Evolutionary conservation across 371 early-diverging fungal genomes (phyloP).

Genomic region (Syncephalis plumigaleata): DNA sequence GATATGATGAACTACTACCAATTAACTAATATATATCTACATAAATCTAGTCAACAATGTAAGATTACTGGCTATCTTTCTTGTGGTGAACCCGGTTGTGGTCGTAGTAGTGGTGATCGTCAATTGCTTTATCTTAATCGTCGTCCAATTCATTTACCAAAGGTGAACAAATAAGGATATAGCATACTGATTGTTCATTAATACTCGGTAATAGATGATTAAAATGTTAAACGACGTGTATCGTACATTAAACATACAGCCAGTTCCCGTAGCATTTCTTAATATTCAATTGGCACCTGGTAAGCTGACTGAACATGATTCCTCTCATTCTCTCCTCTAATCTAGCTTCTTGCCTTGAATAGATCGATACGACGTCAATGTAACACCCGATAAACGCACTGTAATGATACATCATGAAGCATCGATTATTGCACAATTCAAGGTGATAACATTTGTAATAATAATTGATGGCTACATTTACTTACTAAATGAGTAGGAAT

Average conservation of each 20-base stretch:
- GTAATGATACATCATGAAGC: conserved; percentile 65
- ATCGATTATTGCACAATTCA: conserved; percentile 26
- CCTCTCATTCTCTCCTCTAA: too few species aligned
- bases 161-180: conserved; percentile 17
- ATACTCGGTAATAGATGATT: conserved; percentile 12
- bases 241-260: conserved; percentile 37
- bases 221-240: conserved; percentile 69
- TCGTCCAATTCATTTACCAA: conserved; percentile 70
- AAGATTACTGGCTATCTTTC: too few species aligned
- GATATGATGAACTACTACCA: too few species aligned
- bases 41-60: background rate
- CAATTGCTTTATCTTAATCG: conserved; percentile 81
- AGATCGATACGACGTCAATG: conserved; percentile 67
- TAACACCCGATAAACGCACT: conserved; percentile 90
- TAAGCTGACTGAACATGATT: conserved; percentile 5
- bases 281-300: conserved; percentile 39
- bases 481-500: conserved; percentile 14
- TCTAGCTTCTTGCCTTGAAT: conserved; percentile 1
- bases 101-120: conserved; percentile 58
- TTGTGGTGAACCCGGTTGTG: conserved; percentile 18
- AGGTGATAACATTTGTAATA: conserved; percentile 14
- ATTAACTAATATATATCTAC: too few species aligned
- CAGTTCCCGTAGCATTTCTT: conserved; percentile 67
- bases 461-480: background rate
- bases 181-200: background rate